phyloP scores from a whole-genome alignment of 805 yeast species.

The Lipomyces spencermartinsiae region DNA sequence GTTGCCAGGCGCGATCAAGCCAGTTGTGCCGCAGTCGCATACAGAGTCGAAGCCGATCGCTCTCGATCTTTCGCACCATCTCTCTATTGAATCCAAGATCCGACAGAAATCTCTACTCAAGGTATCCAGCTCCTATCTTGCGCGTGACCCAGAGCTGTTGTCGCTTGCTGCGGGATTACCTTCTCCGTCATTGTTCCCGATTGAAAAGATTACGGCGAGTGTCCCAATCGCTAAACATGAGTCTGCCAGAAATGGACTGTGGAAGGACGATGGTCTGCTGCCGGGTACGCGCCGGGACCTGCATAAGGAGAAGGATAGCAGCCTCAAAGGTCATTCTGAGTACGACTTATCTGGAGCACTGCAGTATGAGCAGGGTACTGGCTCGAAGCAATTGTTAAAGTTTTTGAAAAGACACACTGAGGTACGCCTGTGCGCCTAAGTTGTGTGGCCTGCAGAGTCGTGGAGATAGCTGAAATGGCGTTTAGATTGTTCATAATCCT shows the following conservation, averaged over 20 bases:
- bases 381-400: constrained; percentile 69
- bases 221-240: constrained; percentile 29
- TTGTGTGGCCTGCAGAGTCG: not conserved
- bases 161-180: constrained; percentile 98
- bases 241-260: constrained; percentile 62
- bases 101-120: constrained; percentile 86
- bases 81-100: constrained; percentile 76
- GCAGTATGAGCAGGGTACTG: constrained; percentile 88
- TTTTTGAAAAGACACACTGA: constrained; percentile 74
- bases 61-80: constrained; percentile 69
- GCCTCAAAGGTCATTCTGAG: constrained; percentile 48
- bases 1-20: not conserved
- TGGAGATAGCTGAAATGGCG: constrained; percentile 1
- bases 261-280: constrained; percentile 73
- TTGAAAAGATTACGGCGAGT: constrained; percentile 73
- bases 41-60: constrained; percentile 44
- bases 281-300: constrained; percentile 26
- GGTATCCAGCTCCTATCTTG: constrained; percentile 73
- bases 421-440: constrained; percentile 1
- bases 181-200: constrained; percentile 86
- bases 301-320: constrained; percentile 37
- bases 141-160: constrained; percentile 71
- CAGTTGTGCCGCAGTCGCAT: not conserved
- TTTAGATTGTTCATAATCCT: constrained; percentile 39
- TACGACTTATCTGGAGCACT: constrained; percentile 81